Evolutionary conservation across 2,329 filamentous ascomycete species (phyloP).

Genomic region (Colletotrichum navitas): DNA sequence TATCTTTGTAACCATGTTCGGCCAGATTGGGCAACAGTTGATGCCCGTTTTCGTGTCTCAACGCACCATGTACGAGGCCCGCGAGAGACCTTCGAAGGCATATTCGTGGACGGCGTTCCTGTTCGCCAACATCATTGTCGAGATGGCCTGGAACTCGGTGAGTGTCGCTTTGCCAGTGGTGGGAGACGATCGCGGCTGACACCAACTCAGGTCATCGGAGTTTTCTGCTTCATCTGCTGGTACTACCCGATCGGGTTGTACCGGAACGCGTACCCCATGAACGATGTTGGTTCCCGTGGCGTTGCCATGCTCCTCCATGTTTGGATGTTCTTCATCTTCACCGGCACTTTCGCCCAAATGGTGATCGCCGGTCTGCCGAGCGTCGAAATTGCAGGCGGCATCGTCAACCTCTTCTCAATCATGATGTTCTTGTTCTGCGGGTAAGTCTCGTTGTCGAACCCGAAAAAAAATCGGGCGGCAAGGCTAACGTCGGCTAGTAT

Average conservation of each 20-base stretch:
- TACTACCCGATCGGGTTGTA: constrained; percentile 78
- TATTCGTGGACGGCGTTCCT: constrained; percentile 79
- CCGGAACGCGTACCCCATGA: constrained; percentile 66
- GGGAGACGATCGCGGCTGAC: background rate
- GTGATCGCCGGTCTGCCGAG: constrained; percentile 72
- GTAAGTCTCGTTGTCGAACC: background rate
- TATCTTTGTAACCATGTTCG: constrained; percentile 78
- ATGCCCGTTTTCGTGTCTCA: constrained; percentile 79
- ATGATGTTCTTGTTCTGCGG: constrained; percentile 72
- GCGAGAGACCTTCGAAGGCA: constrained; percentile 74
- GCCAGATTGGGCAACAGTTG: constrained; percentile 73
- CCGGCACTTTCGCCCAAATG: constrained; percentile 75
- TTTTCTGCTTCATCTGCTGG: constrained; percentile 74
- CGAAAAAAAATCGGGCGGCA: no score
- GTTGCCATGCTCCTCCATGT: constrained; percentile 74
- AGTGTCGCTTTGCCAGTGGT: constrained; percentile 50
- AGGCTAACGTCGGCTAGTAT: constrained; percentile 31
- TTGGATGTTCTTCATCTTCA: constrained; percentile 74
- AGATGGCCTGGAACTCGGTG: constrained; percentile 76
- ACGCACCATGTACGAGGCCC: constrained; percentile 77
- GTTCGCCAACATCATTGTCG: constrained; percentile 70
- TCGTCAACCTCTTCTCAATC: constrained; percentile 75
- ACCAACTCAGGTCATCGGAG: constrained; percentile 45
- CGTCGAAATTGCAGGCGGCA: constrained; percentile 73
- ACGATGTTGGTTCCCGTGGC: constrained; percentile 61